Evolutionary conservation across 148 eudicot species (phyloP), one percentile per base, ranked within the genome.

Genomic region (Euryodendron excelsum): DNA sequence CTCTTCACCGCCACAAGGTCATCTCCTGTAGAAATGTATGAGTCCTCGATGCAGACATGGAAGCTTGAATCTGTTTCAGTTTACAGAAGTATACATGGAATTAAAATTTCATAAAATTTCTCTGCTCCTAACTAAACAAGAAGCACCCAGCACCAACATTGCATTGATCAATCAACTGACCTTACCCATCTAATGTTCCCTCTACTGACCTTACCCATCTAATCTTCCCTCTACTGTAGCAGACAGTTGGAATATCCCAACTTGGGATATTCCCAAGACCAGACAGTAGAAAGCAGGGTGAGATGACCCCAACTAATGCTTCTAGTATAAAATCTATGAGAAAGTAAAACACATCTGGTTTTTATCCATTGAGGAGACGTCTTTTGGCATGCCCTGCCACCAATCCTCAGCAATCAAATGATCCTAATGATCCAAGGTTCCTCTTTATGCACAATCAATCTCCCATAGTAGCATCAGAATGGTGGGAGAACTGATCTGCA

Each of bases 21-120:
- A 64, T 96, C 98, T 1, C 99, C 99, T 0, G 90, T 92, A 0
- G 99, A 89, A 77, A 96, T 96, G 88, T 84, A 88, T 0, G 92
- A 88, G 84, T 96, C 99, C 91, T 96, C 99, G 65, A 96, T 90
- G 86, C 99, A 96, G 33, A 96, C 94, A 75, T 87, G 86, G 78
- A 89, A 82, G 88, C 98, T 91, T 79, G 99, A 96, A 89, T 96
- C 73, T 67, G 72, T 67, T 15, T n/a, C 52, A 4, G n/a, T n/a
- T 67, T n/a, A 4, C 1, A 55, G 4, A 28, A 47, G 50, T n/a
- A 39, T 4, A 39, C 21, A n/a, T 12, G 17, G 28, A 23, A 30
- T 67, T 39, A 67, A 23, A 39, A n/a, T 23, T 14, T 69, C 34
- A 47, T 69, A 5, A 27, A 5, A 23, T 4, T 1, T 23, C 2